Conservation (phyloP, 2,329 filamentous ascomycete genomes). For the Cyphellophora attinorum region DNA sequence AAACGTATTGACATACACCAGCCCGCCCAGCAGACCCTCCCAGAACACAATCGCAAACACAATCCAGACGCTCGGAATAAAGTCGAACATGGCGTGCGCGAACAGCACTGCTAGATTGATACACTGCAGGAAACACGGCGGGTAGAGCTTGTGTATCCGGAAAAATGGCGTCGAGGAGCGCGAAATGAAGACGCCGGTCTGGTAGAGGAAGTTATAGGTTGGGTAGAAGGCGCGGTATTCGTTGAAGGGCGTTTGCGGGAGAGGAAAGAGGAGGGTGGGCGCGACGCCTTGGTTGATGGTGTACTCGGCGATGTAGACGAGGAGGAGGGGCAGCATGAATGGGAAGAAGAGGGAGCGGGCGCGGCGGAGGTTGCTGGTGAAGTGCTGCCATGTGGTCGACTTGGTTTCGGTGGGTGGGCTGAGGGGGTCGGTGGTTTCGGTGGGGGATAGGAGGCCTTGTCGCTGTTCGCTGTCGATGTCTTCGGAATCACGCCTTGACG, state of each 20-base stretch:
- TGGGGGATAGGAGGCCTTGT: slow-evolving; percentile 21
- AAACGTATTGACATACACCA: slow-evolving; percentile 94
- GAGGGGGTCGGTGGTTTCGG: slow-evolving; percentile 15
- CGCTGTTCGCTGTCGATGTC: slow-evolving; percentile 19
- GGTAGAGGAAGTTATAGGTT: slow-evolving; percentile 89
- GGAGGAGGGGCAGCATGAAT: slow-evolving; percentile 79
- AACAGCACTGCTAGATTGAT: slow-evolving; percentile 66
- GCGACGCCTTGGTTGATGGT: slow-evolving; percentile 93
- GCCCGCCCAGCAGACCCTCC: slow-evolving; percentile 83
- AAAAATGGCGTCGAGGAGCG: slow-evolving; percentile 83
- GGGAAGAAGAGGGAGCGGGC: slow-evolving; percentile 62
- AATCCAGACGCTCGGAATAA: slow-evolving; percentile 78
- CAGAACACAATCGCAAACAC: slow-evolving; percentile 81
- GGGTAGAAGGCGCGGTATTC: slow-evolving; percentile 86
- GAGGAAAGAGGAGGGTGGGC: slow-evolving; percentile 79
- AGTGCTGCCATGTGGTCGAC: slow-evolving; percentile 24
- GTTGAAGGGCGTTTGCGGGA: slow-evolving; percentile 64
- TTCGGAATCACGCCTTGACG: slow-evolving; percentile 28
- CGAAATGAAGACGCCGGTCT: slow-evolving; percentile 89
- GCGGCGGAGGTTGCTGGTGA: slow-evolving; percentile 51
- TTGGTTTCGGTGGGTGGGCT: slow-evolving; percentile 3
- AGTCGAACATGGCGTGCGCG: slow-evolving; percentile 67
- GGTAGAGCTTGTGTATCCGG: slow-evolving; percentile 69
- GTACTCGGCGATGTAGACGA: slow-evolving; percentile 95
- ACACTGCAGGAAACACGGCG: slow-evolving; percentile 73